Base-by-base conservation (phyloP, 305 asterid species). In the Striga hermonthica region DNA sequence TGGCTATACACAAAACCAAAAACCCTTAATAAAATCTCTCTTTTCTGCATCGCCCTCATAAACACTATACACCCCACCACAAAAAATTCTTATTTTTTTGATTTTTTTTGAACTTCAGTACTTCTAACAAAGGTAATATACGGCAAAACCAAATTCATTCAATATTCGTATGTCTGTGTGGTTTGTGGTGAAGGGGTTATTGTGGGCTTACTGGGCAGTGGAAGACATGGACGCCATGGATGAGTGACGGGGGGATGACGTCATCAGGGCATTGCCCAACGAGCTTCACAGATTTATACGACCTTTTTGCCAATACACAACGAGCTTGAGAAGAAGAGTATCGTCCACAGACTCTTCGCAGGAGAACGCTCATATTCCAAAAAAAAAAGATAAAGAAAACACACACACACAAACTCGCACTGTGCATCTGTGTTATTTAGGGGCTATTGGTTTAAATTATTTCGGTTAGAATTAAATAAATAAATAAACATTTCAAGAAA, bases 161-260 rank as follows among this genome's bases (percentile, higher is more conserved):
- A 60, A 67, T 16, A 47, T 59, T 43, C 12, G 62, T 9, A 58
- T 7, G 47, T 36, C 37, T 9, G 44, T n/a, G 22, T 28, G 13
- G 15, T 37, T 13, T 11, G 34, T 22, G 31, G 31, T 22, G 31
- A 22, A 22, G 44, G 15, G 44, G 60, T 22, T 35, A 22, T 22
- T 22, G 47, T 31, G 57, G 67, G 60, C 85, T 77, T 72, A 91
- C 95, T 1, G 86, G 95, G 84, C 98, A 89, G 77, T 89, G 95
- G 79, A 91, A 89, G 71, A 85, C 95, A 64, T 89, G 96, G 75
- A 91, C 78, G 59, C 95, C 98, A 75, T 85, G 98, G 65, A 81
- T 11, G 76, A 91, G 88, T 53, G 89, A 78, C 36, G 87, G 74
- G 69, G 98, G 79, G 64, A 75, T 40, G 71, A 80, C 70, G 38